Evolutionary conservation across 2,329 filamentous ascomycete species (phyloP).

Genomic region (Talaromyces albobiverticillius): DNA sequence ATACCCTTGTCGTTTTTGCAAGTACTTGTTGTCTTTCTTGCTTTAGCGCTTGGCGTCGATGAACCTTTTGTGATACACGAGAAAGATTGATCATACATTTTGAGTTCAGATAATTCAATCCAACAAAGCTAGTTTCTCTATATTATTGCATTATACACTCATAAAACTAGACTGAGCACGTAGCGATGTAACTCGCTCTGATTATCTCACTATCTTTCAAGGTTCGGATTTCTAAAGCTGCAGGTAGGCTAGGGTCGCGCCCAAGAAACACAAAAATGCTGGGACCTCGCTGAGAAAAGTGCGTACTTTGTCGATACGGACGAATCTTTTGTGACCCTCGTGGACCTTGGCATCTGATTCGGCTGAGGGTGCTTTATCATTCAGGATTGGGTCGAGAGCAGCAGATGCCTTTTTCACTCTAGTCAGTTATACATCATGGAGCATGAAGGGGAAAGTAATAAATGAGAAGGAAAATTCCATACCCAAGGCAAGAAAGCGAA

Average conservation of each 20-base stretch:
- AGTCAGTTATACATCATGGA: background rate
- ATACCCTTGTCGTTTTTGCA: background rate
- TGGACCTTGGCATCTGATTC: slow-evolving; percentile 6
- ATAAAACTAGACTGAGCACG: too few species aligned
- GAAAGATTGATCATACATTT: background rate
- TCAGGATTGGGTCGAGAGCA: background rate
- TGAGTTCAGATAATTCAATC: background rate
- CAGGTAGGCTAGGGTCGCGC: slow-evolving; percentile 6
- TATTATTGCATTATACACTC: too few species aligned
- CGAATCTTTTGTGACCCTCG: background rate
- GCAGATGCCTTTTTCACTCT: background rate
- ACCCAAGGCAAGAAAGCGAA: slow-evolving; percentile 9
- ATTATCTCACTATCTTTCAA: too few species aligned
- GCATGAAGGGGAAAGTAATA: too few species aligned
- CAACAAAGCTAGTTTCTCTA: background rate
- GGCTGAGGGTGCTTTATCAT: background rate
- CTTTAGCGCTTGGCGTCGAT: slow-evolving; percentile 2
- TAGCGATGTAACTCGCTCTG: too few species aligned
- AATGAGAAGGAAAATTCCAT: background rate
- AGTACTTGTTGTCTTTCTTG: background rate
- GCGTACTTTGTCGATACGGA: background rate
- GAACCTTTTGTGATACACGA: background rate
- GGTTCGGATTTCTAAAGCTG: background rate
- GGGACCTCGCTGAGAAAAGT: slow-evolving; percentile 7
- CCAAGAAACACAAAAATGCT: slow-evolving; percentile 9